Evolutionary conservation across 176 grass and related monocot species (phyloP).

Genomic region (Aegilops bicornis): DNA sequence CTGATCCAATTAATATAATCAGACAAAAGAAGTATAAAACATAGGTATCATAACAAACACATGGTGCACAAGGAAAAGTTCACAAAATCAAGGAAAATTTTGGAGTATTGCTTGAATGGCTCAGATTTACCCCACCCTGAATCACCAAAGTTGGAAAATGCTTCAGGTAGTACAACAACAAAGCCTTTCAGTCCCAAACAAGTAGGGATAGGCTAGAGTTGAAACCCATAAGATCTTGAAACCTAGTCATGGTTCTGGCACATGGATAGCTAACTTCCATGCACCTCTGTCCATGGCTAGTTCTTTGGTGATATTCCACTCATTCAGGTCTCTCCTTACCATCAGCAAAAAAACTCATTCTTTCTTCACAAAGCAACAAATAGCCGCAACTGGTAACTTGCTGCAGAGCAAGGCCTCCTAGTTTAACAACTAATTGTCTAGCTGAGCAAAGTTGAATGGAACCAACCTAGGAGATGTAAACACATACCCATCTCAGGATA

Average conservation of each 20-base stretch:
- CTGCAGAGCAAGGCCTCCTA: conserved; percentile 4
- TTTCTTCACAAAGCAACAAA: neutral
- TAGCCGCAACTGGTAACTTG: neutral
- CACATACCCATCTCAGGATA: neutral
- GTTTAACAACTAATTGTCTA: neutral
- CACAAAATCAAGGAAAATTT: neutral
- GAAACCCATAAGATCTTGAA: too few species aligned
- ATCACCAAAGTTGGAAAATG: neutral
- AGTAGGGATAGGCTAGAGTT: too few species aligned
- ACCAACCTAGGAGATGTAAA: neutral
- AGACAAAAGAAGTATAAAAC: neutral
- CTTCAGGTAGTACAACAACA: neutral
- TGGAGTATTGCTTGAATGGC: neutral
- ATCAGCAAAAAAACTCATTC: too few species aligned
- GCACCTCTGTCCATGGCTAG: too few species aligned
- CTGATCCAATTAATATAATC: neutral
- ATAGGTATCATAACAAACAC: neutral
- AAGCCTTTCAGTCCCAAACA: too few species aligned
- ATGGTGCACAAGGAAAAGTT: neutral
- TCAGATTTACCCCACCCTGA: neutral
- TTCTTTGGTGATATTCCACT: too few species aligned
- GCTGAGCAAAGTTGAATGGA: neutral
- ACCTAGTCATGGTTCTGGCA: too few species aligned
- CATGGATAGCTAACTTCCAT: too few species aligned
- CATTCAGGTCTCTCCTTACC: too few species aligned